These are phyloP conservation scores for Myxozyma mucilagina DNA, from an alignment of 805 yeast species.

Conservation along the genomic window DNA sequence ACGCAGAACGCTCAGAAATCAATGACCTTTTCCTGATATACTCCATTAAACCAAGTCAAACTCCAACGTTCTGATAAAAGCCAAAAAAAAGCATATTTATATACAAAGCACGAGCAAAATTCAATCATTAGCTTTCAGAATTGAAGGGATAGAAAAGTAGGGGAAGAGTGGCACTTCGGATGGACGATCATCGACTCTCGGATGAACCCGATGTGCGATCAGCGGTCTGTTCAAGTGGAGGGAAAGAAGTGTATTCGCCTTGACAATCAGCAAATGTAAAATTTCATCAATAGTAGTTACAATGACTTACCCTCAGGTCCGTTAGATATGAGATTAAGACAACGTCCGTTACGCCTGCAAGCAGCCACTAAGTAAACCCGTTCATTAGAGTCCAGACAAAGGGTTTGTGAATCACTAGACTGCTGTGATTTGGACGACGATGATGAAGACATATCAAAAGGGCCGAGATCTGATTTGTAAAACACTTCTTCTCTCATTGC, in stretches of 20 bases:
- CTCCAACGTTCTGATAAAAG: not conserved
- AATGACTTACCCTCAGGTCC: constrained; percentile 8
- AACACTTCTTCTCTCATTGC: too few species aligned
- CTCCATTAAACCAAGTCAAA: too few species aligned
- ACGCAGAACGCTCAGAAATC: not conserved
- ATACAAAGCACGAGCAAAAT: not conserved
- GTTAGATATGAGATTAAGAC: constrained; percentile 19
- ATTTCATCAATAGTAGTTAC: too few species aligned
- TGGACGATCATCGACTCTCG: constrained; percentile 3
- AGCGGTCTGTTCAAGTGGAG: constrained; percentile 14
- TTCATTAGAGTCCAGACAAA: constrained; percentile 5
- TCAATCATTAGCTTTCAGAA: not conserved
- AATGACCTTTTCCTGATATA: too few species aligned
- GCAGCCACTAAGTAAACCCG: constrained; percentile 17
- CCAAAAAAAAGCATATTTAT: not conserved
- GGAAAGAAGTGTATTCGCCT: constrained; percentile 23
- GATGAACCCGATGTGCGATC: constrained; percentile 3
- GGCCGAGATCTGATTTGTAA: not conserved
- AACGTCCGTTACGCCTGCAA: constrained; percentile 10
- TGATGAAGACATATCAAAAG: not conserved
- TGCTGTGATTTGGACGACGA: not conserved
- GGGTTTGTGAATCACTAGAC: not conserved
- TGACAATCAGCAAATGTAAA: too few species aligned
- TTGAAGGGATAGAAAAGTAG: not conserved
- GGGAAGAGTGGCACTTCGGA: not conserved